Evolutionary conservation across 1,284 basidiomycete species (phyloP).

Genomic region (Bondarzewia mesenterica): DNA sequence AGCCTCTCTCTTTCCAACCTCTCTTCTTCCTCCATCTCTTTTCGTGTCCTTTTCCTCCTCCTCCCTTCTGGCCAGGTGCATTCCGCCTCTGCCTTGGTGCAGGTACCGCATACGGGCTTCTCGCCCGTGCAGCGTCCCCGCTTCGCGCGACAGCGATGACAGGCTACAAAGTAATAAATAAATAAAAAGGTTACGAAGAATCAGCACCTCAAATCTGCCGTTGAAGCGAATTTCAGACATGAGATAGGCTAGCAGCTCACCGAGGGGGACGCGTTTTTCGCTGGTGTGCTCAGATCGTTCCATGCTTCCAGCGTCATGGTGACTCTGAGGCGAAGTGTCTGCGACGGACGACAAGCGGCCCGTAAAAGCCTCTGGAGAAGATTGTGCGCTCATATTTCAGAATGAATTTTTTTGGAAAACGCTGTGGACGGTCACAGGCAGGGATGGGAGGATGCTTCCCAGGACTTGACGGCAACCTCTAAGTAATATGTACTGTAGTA

Average conservation of each 20-base stretch:
- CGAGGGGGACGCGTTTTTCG: neutral
- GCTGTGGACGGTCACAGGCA: neutral
- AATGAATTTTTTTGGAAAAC: neutral
- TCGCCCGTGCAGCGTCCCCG: conserved; percentile 9
- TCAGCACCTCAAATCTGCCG: too few relatives aligned
- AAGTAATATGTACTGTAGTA: too few relatives aligned
- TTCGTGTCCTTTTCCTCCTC: conserved; percentile 9
- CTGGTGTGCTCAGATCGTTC: neutral
- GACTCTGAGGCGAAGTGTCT: neutral
- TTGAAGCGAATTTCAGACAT: neutral
- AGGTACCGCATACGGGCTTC: conserved; percentile 8
- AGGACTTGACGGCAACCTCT: too few relatives aligned
- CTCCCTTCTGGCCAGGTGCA: conserved; percentile 9
- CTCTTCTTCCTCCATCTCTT: conserved; percentile 11
- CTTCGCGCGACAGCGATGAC: conserved; percentile 10
- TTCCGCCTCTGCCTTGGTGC: conserved; percentile 9
- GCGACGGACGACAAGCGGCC: neutral
- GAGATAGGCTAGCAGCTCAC: neutral
- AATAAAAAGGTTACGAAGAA: neutral
- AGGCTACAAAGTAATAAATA: conserved; percentile 3
- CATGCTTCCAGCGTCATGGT: neutral
- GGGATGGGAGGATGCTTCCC: too few relatives aligned
- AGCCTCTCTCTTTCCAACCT: neutral
- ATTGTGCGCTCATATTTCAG: neutral
- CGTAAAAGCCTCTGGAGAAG: neutral